Evolutionary conservation across 2,329 filamentous ascomycete species (phyloP), one percentile per base, ranked within the genome.

Genomic region (Claviceps humidiphila): DNA sequence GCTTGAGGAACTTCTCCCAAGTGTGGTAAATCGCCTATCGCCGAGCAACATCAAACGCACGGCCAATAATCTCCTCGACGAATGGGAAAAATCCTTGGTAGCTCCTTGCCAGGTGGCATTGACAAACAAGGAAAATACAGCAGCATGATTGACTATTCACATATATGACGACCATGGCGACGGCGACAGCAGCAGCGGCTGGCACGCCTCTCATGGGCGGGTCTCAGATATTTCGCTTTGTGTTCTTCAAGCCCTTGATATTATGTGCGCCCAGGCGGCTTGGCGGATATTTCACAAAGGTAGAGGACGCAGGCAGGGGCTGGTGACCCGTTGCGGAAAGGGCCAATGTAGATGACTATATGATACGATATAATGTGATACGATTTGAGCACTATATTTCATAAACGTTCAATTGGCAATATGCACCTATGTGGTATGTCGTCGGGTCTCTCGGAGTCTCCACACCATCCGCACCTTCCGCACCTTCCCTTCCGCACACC

Each of bases 31-130:
- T 63, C 82, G 84, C 57, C 70, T 89, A 43, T 78, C 81, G 8
- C 86, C 89, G 0, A 82, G 81, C 58, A 89, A 88, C 60, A 71
- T 96, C 59, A 87, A 89, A 64, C 79, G 82, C 40, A 91, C 87
- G 1, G 87, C 90, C n/a, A 86, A 83, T 39, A 86, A 85, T 56
- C 74, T 95, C 53, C 89, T 96, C 81, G 85, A 83, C 57, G 89
- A 95, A 64, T 95, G 89, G 87, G 91, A 97, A 71, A 87, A 82
- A 66, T 70, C 68, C 4, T 58, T 70, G 44, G 58, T 60, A 5
- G 57, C 65, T 8, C 65, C 67, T 11, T 22, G 45, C 24, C 6
- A 37, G 37, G 17, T 26, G 39, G 40, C 13, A 14, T 57, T 53
- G 34, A 58, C 56, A 20, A 57, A 63, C 56, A 66, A 67, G 56